Evolutionary conservation across 83 land plant species (phyloP).

Genomic region (Larix sibirica): DNA sequence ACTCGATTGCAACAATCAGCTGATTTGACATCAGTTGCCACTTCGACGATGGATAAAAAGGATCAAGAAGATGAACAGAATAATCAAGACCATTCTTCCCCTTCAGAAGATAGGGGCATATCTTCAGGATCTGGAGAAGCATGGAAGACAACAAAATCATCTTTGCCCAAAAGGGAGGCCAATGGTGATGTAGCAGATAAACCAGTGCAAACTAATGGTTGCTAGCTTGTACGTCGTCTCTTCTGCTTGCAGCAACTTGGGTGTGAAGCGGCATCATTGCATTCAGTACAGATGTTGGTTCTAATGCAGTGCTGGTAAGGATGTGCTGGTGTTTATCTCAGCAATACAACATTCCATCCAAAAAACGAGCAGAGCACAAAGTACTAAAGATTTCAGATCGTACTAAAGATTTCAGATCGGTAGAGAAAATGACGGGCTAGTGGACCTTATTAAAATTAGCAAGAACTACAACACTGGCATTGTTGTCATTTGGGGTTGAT

Average conservation of each 20-base stretch:
- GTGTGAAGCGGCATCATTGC: not conserved
- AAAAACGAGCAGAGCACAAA: not conserved
- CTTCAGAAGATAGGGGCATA: not conserved
- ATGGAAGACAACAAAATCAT: slow-evolving; percentile 5
- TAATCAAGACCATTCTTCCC: not conserved
- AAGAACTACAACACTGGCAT: not conserved
- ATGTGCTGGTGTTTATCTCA: not conserved
- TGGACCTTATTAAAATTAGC: not conserved
- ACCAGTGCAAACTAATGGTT: slow-evolving; percentile 14
- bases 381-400: not conserved
- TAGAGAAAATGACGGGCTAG: not conserved
- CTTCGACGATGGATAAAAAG: not conserved
- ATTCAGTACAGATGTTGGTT: not conserved
- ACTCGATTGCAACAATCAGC: not conserved
- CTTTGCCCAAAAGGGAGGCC: slow-evolving; percentile 11
- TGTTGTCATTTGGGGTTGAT: not conserved
- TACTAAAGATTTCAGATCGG: not conserved
- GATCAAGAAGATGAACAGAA: slow-evolving; percentile 6
- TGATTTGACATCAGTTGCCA: slow-evolving; percentile 3
- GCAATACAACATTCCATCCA: not conserved
- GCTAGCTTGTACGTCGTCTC: not conserved
- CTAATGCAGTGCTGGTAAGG: not conserved
- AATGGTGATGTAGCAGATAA: slow-evolving; percentile 4
- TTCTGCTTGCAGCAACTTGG: not conserved
- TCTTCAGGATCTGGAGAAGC: slow-evolving; percentile 1